A percentile compares a stretch with the other conserved stretches of the same genome.
Conservation (phyloP, 2,329 filamentous ascomycete species). For the Fusarium pseudonygamai region DNA sequence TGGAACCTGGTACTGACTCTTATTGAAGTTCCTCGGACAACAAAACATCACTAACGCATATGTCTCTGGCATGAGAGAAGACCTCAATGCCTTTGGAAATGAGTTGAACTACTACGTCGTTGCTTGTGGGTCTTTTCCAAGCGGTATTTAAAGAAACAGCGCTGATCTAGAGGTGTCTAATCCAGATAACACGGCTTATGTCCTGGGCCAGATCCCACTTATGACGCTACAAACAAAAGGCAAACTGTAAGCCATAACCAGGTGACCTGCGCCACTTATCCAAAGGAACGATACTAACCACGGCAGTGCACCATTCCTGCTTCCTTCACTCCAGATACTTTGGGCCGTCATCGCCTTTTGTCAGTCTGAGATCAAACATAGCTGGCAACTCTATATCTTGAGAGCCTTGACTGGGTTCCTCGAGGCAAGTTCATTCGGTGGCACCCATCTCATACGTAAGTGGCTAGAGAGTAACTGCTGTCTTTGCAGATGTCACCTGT, state of each 20-base stretch:
- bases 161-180: rapidly evolving
- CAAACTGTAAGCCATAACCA: neutral
- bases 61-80: neutral
- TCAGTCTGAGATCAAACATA: neutral
- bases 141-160: no score
- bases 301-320: neutral
- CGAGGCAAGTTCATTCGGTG: neutral
- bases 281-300: rapidly evolving
- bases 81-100: neutral
- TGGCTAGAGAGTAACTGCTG: no score
- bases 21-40: neutral
- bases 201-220: neutral
- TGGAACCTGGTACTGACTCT: rapidly evolving
- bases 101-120: conserved; percentile 6
- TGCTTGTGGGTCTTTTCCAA: neutral
- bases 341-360: neutral
- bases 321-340: neutral
- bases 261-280: rapidly evolving
- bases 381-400: neutral
- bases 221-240: conserved; percentile 11
- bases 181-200: neutral
- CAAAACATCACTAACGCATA: conserved; percentile 7
- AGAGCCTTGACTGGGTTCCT: neutral
- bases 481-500: no score
- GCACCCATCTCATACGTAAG: neutral